phyloP scores from a whole-genome alignment of 2,329 filamentous ascomycete species.

The Fusarium paranaense region DNA sequence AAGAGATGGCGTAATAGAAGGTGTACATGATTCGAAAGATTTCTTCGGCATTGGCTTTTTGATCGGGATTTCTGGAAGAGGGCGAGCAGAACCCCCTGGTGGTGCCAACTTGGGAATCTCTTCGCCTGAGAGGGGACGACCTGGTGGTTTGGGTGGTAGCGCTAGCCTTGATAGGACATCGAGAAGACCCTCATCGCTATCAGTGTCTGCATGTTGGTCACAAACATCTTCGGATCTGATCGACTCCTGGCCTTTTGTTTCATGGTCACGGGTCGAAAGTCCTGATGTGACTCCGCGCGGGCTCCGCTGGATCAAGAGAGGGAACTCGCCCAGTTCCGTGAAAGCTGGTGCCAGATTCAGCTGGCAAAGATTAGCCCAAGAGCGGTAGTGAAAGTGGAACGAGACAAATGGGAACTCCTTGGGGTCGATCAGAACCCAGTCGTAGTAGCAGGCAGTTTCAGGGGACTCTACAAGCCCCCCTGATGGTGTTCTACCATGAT shows the following conservation, averaged over 20 bases:
- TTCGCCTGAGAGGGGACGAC: background rate
- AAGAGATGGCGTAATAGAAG: slow-evolving; percentile 20
- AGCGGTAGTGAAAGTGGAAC: slow-evolving; percentile 69
- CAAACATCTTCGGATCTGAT: background rate
- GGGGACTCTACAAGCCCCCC: slow-evolving; percentile 65
- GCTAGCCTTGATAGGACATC: background rate
- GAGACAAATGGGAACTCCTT: slow-evolving; percentile 64
- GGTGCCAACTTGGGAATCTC: background rate
- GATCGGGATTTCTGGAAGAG: slow-evolving; percentile 38
- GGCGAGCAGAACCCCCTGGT: slow-evolving; percentile 13
- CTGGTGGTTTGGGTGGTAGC: background rate
- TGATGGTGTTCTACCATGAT: slow-evolving; percentile 59
- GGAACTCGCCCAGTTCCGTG: background rate
- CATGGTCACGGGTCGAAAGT: background rate
- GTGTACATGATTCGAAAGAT: slow-evolving; percentile 11
- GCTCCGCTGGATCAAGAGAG: background rate
- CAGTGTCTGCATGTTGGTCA: no score
- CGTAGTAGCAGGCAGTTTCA: slow-evolving; percentile 62
- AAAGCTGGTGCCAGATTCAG: slow-evolving; percentile 60
- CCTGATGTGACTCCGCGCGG: background rate
- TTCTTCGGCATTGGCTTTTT: background rate
- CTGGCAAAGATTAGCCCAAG: slow-evolving; percentile 59
- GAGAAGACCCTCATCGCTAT: background rate
- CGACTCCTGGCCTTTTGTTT: background rate
- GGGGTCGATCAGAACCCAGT: slow-evolving; percentile 64